Conservation (phyloP, 352 stramenopile genomes). For the Phytophthora cryptogea region DNA sequence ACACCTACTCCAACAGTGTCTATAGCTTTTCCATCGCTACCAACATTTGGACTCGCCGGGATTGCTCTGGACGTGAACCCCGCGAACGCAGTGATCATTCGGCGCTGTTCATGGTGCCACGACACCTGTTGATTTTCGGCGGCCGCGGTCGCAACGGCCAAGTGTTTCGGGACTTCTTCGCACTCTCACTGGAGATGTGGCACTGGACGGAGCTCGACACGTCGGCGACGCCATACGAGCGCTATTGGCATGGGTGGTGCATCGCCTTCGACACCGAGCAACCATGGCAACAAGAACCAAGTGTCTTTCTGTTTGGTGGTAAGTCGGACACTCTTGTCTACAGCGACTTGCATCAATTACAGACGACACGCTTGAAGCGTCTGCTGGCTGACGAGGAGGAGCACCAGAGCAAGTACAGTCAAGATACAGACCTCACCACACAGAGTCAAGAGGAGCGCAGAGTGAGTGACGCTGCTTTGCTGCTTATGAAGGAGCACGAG, state of each 20-base stretch:
- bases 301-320: constrained; percentile 66
- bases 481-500: constrained; percentile 21
- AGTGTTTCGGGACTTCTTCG: constrained; percentile 54
- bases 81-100: constrained; percentile 61
- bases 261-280: constrained; percentile 32
- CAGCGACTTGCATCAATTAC: constrained; percentile 53
- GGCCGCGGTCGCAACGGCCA: constrained; percentile 58
- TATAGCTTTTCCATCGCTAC: constrained; percentile 53
- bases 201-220: constrained; percentile 51
- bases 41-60: constrained; percentile 40
- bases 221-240: constrained; percentile 31
- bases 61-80: constrained; percentile 43
- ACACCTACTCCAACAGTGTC: constrained; percentile 64
- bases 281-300: constrained; percentile 29
- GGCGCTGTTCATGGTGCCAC: constrained; percentile 53
- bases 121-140: constrained; percentile 55
- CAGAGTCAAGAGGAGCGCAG: constrained; percentile 2
- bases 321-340: constrained; percentile 61
- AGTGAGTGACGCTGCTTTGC: constrained; percentile 14
- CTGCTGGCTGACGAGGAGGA: constrained; percentile 23
- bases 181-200: constrained; percentile 53
- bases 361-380: constrained; percentile 18
- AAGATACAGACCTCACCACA: neutral
- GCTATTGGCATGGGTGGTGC: constrained; percentile 53
- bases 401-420: neutral